phyloP scores from a whole-genome alignment of 2,329 filamentous ascomycete species.

The Trichoderma harzianum region DNA sequence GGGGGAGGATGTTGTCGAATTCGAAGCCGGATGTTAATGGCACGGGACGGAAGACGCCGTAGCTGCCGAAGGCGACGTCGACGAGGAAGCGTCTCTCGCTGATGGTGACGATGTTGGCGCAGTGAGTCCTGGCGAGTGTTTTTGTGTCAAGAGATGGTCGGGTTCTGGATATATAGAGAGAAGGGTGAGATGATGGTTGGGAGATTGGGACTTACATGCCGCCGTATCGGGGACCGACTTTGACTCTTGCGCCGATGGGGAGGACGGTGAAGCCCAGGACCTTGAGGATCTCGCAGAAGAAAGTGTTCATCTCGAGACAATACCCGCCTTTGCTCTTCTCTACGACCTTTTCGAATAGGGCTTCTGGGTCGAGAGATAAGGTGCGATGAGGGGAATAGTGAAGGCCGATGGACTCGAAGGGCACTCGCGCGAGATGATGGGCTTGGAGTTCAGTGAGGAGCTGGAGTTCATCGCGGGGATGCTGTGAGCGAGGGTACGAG shows the following conservation, averaged over 20 bases:
- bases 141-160: no score
- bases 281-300: slow-evolving; percentile 47
- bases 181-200: neutral
- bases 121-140: slow-evolving; percentile 47
- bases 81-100: slow-evolving; percentile 45
- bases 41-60: slow-evolving; percentile 35
- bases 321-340: slow-evolving; percentile 47
- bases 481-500: slow-evolving; percentile 23
- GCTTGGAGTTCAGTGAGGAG: slow-evolving; percentile 33
- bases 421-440: slow-evolving; percentile 47
- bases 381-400: slow-evolving; percentile 44
- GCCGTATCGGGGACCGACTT: slow-evolving; percentile 15
- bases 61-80: slow-evolving; percentile 60
- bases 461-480: slow-evolving; percentile 26
- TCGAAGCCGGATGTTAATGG: slow-evolving; percentile 28
- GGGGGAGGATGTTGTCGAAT: slow-evolving; percentile 40
- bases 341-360: slow-evolving; percentile 46
- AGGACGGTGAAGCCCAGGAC: slow-evolving; percentile 49
- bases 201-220: neutral
- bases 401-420: slow-evolving; percentile 53
- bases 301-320: slow-evolving; percentile 48
- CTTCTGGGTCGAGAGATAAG: slow-evolving; percentile 38
- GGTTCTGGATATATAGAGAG: no score
- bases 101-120: slow-evolving; percentile 58
- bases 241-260: slow-evolving; percentile 46